Base-by-base conservation (phyloP, 345 rosid species). In the Camelina neglecta region DNA sequence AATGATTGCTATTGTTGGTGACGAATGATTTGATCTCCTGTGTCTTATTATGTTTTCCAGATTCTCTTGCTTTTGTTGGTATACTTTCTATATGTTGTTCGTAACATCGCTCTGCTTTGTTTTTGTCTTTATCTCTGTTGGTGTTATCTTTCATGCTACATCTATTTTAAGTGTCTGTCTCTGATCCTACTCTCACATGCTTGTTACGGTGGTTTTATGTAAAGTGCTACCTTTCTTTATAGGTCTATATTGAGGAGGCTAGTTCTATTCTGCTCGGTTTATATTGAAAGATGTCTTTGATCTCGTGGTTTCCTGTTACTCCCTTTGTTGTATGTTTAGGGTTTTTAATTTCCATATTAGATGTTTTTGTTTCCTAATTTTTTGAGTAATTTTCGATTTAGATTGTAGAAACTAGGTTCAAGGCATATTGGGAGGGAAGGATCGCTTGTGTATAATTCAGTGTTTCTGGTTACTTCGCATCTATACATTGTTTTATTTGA, bases 11-110 rank as follows among this genome's bases (percentile, higher is more conserved):
- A 57, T 20, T 70, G 33, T 59, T 70, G 48, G 56, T 11, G 31
- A 29, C 20, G 15, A 31, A 4, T 58, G 73, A 57, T 70, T 24
- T 13, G 10, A 26, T 5, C 33, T 16, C 21, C 36, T 57, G 6
- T 61, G 48, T 41, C 21, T 56, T 15, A 31, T 15, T 59, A 48
- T 57, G 45, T 71, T 71, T 48, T 36, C 48, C 58, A 71, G 67
- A 60, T 59, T 53, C 7, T 8, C 16, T 57, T 10, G 8, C 41
- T 3, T 33, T 57, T 21, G 33, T n/a, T 15, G 8, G 20, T 29
- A 29, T 26, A 26, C 29, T 26, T 26, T 26, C 29, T 4, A 26
- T 26, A 26, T 26, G 29, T 26, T 26, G 29, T 26, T 26, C 4
- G 4, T 26, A 26, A 26, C 29, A 26, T 26, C 3, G 3, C 29